Base-by-base conservation (phyloP, 2,329 filamentous ascomycete genomes). In the Penicillium sclerotiorum region DNA sequence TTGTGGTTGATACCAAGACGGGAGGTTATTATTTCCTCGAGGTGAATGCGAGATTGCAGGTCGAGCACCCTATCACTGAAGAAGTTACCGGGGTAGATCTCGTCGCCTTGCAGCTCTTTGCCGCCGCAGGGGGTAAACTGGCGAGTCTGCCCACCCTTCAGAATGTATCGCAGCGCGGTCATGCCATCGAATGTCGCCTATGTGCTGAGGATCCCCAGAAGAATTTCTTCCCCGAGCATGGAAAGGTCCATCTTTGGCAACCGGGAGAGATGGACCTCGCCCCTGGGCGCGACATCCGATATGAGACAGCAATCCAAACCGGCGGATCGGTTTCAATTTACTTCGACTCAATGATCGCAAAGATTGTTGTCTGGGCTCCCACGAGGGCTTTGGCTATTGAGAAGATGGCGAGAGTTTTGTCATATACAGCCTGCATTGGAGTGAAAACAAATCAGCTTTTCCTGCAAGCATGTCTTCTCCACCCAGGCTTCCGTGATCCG, bases 391-490 rank as follows among this genome's bases (percentile, higher is more conserved):
- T 67, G 11, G 72, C 73, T 0, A 67, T 73, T 12, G 56, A 65
- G 25, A 72, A 69, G 39, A 72, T 73, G 67, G 56, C 37, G 5
- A 50, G 58, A 4, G 60, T 69, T 1, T 57, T 74, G 1, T 58
- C 66, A 0, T 50, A 70, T 12, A 73, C 70, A 1, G 67, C 84
- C 71, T 89, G 89, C 61, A 87, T 89, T 81, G 87, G 89, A 73
- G 88, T 89, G 15, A 63, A 58, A 28, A 69, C 66, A 2, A 69
- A 69, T 41, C 65, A 67, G 36, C 55, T 64, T 1, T 65, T 68
- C 30, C 53, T 69, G 28, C 66, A 65, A 37, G 50, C 53, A 4
- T 66, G 58, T 35, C 51, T 68, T 5, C 23, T 59, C 21, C 58
- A 62, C 18, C 8, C 37, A 1, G 59, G 42, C 2, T 68, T 68